Evolutionary conservation across 441 rosid species (phyloP).

Genomic region (Gossypium schwendimanii): DNA sequence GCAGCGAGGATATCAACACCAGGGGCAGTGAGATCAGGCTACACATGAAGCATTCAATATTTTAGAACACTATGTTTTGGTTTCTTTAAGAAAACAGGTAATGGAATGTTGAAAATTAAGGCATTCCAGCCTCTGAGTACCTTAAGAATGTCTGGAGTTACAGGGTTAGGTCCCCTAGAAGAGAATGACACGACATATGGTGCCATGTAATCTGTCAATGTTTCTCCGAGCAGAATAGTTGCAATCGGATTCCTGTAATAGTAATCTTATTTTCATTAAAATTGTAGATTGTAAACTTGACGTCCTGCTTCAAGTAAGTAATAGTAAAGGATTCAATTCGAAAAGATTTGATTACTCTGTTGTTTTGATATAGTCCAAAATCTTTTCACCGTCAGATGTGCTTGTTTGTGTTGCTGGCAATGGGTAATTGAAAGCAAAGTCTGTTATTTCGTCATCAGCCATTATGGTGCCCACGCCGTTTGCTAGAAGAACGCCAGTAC

Average conservation of each 20-base stretch:
- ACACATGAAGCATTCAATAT: slow-evolving; percentile 6
- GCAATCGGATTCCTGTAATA: slow-evolving; percentile 26
- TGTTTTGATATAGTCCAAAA: slow-evolving; percentile 26
- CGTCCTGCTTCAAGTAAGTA: background rate
- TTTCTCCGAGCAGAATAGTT: slow-evolving; percentile 26
- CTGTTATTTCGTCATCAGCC: slow-evolving; percentile 19
- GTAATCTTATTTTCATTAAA: background rate
- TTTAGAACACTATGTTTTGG: background rate
- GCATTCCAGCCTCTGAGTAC: slow-evolving; percentile 10
- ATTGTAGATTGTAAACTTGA: background rate
- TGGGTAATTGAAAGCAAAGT: slow-evolving; percentile 32
- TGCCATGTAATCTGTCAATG: slow-evolving; percentile 23
- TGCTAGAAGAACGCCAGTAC: slow-evolving; percentile 14
- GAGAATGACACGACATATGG: slow-evolving; percentile 30
- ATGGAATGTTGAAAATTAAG: background rate
- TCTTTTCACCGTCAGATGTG: slow-evolving; percentile 9
- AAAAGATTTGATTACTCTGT: slow-evolving; percentile 18
- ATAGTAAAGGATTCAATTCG: background rate
- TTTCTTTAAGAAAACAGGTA: background rate
- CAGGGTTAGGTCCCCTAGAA: slow-evolving; percentile 32
- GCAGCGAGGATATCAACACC: slow-evolving; percentile 42
- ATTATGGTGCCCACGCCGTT: slow-evolving; percentile 30
- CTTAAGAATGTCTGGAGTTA: slow-evolving; percentile 34
- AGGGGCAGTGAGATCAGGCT: slow-evolving; percentile 57
- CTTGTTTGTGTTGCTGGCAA: slow-evolving; percentile 25